Evolutionary conservation across 1,139 yeast genomes (phyloP).

Genomic region (Kurtzmaniella natalensis): DNA sequence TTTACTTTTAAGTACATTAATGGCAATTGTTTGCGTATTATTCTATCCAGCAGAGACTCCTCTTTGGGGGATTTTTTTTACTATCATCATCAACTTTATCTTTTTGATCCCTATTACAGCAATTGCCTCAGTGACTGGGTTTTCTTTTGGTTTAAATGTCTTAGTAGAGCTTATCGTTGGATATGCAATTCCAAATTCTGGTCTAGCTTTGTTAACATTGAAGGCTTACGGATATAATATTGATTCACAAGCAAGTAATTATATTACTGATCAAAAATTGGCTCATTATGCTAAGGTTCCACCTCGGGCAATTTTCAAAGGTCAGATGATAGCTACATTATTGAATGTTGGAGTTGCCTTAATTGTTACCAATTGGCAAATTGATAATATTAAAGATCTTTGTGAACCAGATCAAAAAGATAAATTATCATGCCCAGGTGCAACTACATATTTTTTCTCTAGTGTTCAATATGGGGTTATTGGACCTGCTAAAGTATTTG

Average conservation of each 20-base stretch:
- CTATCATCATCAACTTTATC: constrained; percentile 30
- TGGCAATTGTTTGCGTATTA: constrained; percentile 28
- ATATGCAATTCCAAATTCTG: constrained; percentile 36
- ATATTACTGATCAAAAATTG: constrained; percentile 32
- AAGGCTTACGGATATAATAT: constrained; percentile 37
- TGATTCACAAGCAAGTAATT: constrained; percentile 33
- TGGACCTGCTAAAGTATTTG: constrained; percentile 31
- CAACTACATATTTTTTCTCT: constrained; percentile 28
- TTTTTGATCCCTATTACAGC: constrained; percentile 35
- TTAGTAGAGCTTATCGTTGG: constrained; percentile 39
- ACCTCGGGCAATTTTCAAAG: constrained; percentile 30
- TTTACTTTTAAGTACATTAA: constrained; percentile 23
- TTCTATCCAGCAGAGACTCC: constrained; percentile 36
- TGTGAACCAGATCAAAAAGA: constrained; percentile 25
- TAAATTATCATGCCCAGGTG: constrained; percentile 30
- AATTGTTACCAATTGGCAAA: constrained; percentile 26
- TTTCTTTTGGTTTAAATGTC: constrained; percentile 34
- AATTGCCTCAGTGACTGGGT: constrained; percentile 35
- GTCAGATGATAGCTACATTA: constrained; percentile 28
- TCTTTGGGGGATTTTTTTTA: constrained; percentile 33
- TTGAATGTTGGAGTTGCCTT: constrained; percentile 22
- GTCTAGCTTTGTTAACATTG: constrained; percentile 32
- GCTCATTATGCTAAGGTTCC: constrained; percentile 34
- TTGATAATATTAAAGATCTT: constrained; percentile 20
- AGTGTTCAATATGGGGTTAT: constrained; percentile 34